A percentile compares a stretch with the other conserved stretches of the same genome.
Conservation (phyloP, 2,329 filamentous ascomycete species). For the Phyllachora maydis region DNA sequence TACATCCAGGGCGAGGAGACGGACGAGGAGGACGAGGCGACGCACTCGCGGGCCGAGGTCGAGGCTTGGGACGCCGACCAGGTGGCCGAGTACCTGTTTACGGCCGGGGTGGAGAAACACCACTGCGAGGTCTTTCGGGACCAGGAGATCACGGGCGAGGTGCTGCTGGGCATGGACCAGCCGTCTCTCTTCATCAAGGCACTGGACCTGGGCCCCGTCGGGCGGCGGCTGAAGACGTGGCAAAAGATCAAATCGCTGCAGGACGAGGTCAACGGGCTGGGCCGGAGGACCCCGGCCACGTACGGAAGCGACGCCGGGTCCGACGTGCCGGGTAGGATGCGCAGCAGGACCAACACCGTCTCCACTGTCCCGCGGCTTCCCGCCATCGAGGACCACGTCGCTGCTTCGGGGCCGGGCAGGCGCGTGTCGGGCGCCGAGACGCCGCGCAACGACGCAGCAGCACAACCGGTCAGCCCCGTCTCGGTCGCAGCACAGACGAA, state of each 20-base stretch:
- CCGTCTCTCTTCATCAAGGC: conserved; percentile 89
- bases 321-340: conserved; percentile 26
- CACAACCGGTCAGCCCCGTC: conserved; percentile 18
- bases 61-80: conserved; percentile 59
- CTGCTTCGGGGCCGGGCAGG: too few relatives aligned
- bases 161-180: conserved; percentile 86
- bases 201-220: conserved; percentile 82
- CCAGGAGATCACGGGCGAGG: conserved; percentile 89
- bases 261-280: conserved; percentile 51
- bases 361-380: conserved; percentile 19
- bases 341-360: conserved; percentile 37
- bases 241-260: conserved; percentile 87
- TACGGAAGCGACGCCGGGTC: conserved; percentile 38
- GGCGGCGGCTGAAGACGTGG: conserved; percentile 80
- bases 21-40: conserved; percentile 66
- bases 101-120: conserved; percentile 62
- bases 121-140: conserved; percentile 91
- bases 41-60: conserved; percentile 54
- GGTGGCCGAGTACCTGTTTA: conserved; percentile 78
- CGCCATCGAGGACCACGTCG: conserved; percentile 18
- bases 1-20: conserved; percentile 92
- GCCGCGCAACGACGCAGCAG: conserved; percentile 21
- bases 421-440: conserved; percentile 28
- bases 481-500: too few relatives aligned
- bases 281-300: conserved; percentile 29